Evolutionary conservation across 805 yeast species (phyloP), one percentile per base, ranked within the genome.

Genomic region (Lachancea lanzarotensis): DNA sequence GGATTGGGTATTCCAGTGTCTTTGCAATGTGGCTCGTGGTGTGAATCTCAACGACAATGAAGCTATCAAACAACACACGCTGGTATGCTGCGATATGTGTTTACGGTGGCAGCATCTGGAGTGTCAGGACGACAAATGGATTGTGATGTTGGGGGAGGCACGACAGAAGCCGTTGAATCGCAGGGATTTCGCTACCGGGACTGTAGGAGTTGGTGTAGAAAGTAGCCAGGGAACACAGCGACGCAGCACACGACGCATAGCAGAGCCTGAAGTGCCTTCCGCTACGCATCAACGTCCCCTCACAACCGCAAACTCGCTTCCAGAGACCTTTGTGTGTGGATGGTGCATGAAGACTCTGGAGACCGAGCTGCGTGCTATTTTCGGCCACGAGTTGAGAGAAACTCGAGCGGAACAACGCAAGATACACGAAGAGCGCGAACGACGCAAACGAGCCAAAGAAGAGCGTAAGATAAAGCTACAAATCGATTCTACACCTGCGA

Each of bases 81-180:
- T 65, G 15, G 44, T 65, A 5, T 60, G 65, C 46, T 65, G 69
- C 52, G 66, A 62, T 29, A 25, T 41, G 20, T 63, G 68, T 45
- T 50, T 53, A 20, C 53, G 52, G 42, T 65, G 69, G 69, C 60
- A 60, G 40, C 64, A 59, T 47, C 59, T 63, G 63, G 60, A 60
- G 29, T 59, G 61, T 46, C 62, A 57, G 45, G 36, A 41, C 20
- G 35, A 44, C n/a, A 38, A 37, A 8, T 39, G 50, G 20, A 35
- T 55, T n/a, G 53, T 33, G 15, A 16, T 43, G 38, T 26, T 32
- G 35, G 38, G 40, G 6, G 22, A 35, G 20, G 32, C 45, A 4
- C 36, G 41, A 26, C 38, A 41, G 20, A 34, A 19, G 25, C 45
- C 43, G 4, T 19, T 40, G 22, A 12, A 31, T 13, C 16, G 15